Conservation (phyloP, 23 red algal species). For the Gracilaria domingensis region DNA sequence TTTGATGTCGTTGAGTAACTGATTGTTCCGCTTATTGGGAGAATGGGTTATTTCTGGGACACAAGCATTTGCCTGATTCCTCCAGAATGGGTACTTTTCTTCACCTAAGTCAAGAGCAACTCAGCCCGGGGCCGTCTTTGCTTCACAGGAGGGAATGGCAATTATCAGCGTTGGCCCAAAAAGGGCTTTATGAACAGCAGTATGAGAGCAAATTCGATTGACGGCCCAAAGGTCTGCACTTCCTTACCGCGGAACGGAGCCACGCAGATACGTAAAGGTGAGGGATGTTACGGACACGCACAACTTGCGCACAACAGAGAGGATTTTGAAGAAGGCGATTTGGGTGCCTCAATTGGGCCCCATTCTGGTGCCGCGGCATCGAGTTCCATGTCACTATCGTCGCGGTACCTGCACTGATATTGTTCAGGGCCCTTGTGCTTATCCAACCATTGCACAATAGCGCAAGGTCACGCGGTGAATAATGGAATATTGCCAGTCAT, state of each 20-base stretch:
- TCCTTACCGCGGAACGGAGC: background rate
- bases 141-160: background rate
- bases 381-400: background rate
- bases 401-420: background rate
- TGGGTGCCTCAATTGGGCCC: background rate
- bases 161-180: background rate
- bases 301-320: background rate
- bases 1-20: slow-evolving; percentile 3
- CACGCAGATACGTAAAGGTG: background rate
- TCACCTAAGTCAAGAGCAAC: background rate
- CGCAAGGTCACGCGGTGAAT: background rate
- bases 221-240: slow-evolving; percentile 6
- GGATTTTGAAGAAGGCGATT: background rate
- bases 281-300: background rate
- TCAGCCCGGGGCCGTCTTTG: background rate
- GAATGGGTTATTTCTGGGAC: background rate
- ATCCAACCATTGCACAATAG: background rate
- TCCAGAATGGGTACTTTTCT: background rate
- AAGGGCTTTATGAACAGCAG: background rate
- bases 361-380: background rate
- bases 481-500: background rate
- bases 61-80: background rate
- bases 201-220: slow-evolving; percentile 5
- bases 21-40: background rate
- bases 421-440: background rate